phyloP scores from a whole-genome alignment of 331 rosid species.

The Telfairia occidentalis region DNA sequence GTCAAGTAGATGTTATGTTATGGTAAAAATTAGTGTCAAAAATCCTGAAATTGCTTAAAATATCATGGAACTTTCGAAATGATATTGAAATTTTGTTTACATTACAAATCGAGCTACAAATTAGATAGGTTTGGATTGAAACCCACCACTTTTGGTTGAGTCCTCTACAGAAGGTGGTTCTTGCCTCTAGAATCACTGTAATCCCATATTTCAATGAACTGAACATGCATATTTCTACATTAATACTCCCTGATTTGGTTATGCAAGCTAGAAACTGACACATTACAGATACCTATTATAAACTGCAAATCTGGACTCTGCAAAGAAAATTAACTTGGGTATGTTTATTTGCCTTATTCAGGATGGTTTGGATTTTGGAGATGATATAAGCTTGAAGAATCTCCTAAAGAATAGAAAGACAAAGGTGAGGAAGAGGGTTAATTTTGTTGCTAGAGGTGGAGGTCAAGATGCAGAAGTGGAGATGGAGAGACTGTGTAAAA shows the following conservation, averaged over 20 bases:
- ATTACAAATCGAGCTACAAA: neutral
- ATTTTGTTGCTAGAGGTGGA: conserved; percentile 25
- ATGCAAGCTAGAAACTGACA: neutral
- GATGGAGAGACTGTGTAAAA: conserved; percentile 58
- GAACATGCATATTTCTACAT: neutral
- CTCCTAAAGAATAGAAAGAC: conserved; percentile 38
- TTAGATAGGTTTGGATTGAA: neutral
- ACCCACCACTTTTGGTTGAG: no score
- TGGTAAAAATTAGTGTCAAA: neutral
- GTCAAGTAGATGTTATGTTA: neutral
- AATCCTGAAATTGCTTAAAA: neutral
- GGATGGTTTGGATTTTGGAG: conserved; percentile 39
- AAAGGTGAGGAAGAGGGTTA: conserved; percentile 31
- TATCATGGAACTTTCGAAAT: neutral
- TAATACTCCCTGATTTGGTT: neutral
- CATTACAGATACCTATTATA: neutral
- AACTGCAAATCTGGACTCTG: neutral
- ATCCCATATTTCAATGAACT: neutral
- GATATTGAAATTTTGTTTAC: neutral
- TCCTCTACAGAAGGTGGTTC: no score
- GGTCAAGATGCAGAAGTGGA: conserved; percentile 45
- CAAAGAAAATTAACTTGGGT: neutral
- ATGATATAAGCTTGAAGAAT: conserved; percentile 64
- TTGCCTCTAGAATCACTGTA: neutral
- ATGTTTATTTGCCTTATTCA: conserved; percentile 20